These are phyloP conservation scores for Kitagawia praeruptora DNA, from an alignment of 129 eudicot genomes.

Conservation along the genomic window DNA sequence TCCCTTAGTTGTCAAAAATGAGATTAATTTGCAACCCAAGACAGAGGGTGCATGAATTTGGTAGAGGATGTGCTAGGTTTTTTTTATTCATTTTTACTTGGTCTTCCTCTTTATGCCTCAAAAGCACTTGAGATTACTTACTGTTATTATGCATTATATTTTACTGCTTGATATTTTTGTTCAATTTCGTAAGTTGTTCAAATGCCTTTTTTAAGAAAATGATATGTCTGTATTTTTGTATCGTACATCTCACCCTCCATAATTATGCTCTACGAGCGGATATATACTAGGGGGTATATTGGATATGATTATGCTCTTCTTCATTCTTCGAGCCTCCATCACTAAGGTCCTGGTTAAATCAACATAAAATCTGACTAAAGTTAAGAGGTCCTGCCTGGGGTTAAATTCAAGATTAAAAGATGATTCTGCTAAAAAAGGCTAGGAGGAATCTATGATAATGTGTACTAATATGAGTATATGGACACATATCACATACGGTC, in stretches of 20 bases:
- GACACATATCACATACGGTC: neutral
- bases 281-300: neutral
- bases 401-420: slow-evolving; percentile 3
- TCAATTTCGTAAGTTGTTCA: too few species aligned
- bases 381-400: neutral
- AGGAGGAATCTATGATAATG: neutral
- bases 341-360: neutral
- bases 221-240: too few species aligned
- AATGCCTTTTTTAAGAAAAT: too few species aligned
- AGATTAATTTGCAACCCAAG: neutral
- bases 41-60: slow-evolving; percentile 5
- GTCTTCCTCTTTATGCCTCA: neutral
- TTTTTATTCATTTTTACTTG: neutral
- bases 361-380: neutral
- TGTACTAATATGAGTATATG: neutral
- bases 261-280: neutral
- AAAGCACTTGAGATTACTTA: neutral
- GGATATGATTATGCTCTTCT: neutral
- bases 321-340: neutral
- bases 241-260: neutral
- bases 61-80: neutral
- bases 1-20: slow-evolving; percentile 20
- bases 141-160: too few species aligned
- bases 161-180: too few species aligned
- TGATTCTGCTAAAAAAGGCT: slow-evolving; percentile 7